Conservation (phyloP, 2,329 filamentous ascomycete species). For the Aspergillus melleus region DNA sequence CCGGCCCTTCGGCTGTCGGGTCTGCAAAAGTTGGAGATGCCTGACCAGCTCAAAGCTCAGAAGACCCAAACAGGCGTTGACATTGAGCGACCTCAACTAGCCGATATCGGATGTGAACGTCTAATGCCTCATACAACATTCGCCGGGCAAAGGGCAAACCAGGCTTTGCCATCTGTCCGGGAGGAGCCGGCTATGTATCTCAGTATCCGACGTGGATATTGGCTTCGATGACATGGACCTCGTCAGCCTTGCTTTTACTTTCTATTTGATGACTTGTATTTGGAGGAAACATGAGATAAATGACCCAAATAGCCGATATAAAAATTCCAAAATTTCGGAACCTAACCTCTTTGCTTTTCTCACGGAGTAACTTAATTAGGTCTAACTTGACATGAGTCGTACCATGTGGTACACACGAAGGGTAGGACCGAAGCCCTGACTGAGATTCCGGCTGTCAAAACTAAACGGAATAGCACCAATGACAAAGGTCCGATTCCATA, state of each 20-base stretch:
- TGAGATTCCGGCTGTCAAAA: no score
- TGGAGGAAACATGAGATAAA: no score
- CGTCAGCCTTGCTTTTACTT: no score
- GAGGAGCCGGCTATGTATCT: constrained; percentile 30
- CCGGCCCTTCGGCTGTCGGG: constrained; percentile 33
- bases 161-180: constrained; percentile 23
- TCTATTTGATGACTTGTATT: no score
- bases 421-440: no score
- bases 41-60: neutral
- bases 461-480: no score
- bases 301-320: neutral
- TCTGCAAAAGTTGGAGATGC: constrained; percentile 13
- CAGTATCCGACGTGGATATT: constrained; percentile 28
- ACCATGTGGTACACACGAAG: neutral
- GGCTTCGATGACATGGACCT: constrained; percentile 21
- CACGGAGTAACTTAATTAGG: neutral
- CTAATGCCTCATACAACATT: constrained; percentile 10
- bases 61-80: constrained; percentile 6
- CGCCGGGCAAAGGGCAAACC: constrained; percentile 11
- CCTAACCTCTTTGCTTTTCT: neutral
- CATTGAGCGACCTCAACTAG: constrained; percentile 16
- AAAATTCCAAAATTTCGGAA: neutral
- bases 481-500: no score
- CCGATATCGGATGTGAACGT: constrained; percentile 13
- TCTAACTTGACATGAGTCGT: neutral